These are phyloP conservation scores for Pseudozyma sp. DNA, from an alignment of 1,284 basidiomycete genomes.

Conservation along the genomic window DNA sequence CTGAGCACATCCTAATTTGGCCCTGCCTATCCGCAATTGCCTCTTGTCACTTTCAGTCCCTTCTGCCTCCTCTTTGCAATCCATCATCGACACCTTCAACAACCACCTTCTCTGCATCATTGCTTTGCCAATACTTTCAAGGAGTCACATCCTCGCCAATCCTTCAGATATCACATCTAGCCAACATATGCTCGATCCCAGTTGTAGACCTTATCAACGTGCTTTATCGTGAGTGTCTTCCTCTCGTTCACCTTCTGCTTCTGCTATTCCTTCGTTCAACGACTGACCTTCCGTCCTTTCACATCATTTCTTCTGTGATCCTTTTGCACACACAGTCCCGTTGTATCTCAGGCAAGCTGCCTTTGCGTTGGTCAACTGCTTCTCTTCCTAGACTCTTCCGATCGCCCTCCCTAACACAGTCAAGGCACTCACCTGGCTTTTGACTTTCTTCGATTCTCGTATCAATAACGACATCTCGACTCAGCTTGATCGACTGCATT, in stretches of 20 bases:
- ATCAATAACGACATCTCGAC: neutral
- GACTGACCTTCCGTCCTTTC: neutral
- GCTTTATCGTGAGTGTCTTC: conserved; percentile 43
- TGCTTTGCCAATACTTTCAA: conserved; percentile 10
- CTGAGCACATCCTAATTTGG: no score
- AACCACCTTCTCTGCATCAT: conserved; percentile 1
- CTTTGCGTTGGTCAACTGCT: conserved; percentile 52
- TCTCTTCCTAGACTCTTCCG: conserved; percentile 63
- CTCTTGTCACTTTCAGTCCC: neutral
- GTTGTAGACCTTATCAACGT: conserved; percentile 57
- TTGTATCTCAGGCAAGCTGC: conserved; percentile 40
- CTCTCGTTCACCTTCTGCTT: neutral
- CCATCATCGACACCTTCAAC: conserved; percentile 6
- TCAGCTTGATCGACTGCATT: neutral
- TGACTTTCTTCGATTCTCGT: conserved; percentile 2
- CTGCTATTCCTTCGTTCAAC: neutral
- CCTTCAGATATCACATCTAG: conserved; percentile 3
- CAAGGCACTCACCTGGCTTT: neutral
- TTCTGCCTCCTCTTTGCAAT: neutral
- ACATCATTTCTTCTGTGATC: neutral
- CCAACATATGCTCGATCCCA: conserved; percentile 63
- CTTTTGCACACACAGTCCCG: conserved; percentile 12
- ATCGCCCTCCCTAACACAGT: conserved; percentile 58
- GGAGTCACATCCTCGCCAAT: conserved; percentile 35
- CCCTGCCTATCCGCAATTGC: neutral